phyloP scores from a whole-genome alignment of 352 stramenopile species.

The Plasmopara muralis region DNA sequence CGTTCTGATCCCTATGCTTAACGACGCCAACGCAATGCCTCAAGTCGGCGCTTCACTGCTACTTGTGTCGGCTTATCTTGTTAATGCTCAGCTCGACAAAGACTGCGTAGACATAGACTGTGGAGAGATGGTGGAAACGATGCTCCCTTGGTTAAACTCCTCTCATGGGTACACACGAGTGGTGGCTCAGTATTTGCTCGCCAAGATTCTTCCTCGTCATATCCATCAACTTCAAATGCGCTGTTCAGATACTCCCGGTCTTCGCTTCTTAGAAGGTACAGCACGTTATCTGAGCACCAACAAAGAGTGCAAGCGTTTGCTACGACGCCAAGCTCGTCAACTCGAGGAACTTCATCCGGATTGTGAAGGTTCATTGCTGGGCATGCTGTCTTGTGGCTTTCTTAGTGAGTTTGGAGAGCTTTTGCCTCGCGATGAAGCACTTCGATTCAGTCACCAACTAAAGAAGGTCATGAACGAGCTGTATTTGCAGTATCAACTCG shows the following conservation, averaged over 20 bases:
- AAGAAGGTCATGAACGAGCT: slow-evolving; percentile 34
- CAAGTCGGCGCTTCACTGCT: slow-evolving; percentile 63
- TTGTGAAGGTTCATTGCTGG: slow-evolving; percentile 67
- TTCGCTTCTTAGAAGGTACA: slow-evolving; percentile 47
- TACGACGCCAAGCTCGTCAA: slow-evolving; percentile 61
- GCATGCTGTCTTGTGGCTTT: slow-evolving; percentile 46
- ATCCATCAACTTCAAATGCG: slow-evolving; percentile 29
- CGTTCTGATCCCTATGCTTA: slow-evolving; percentile 53
- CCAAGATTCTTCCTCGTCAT: slow-evolving; percentile 56
- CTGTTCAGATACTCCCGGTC: slow-evolving; percentile 16
- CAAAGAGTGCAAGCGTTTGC: slow-evolving; percentile 80
- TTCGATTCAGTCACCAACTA: slow-evolving; percentile 52
- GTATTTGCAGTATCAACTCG: not conserved
- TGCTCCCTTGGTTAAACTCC: slow-evolving; percentile 73
- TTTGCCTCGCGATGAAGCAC: slow-evolving; percentile 45
- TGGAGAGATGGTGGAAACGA: slow-evolving; percentile 34
- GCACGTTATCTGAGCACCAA: slow-evolving; percentile 67
- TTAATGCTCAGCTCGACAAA: slow-evolving; percentile 30
- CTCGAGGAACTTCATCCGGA: slow-evolving; percentile 54
- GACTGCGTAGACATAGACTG: slow-evolving; percentile 16
- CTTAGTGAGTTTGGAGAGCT: slow-evolving; percentile 78
- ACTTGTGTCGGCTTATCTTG: slow-evolving; percentile 41
- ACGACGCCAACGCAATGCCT: slow-evolving; percentile 62
- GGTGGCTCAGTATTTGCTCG: slow-evolving; percentile 64
- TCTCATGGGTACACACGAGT: slow-evolving; percentile 80